These are phyloP conservation scores for Rhynchosporium agropyri DNA, from an alignment of 2,329 filamentous ascomycete genomes.

Conservation along the genomic window DNA sequence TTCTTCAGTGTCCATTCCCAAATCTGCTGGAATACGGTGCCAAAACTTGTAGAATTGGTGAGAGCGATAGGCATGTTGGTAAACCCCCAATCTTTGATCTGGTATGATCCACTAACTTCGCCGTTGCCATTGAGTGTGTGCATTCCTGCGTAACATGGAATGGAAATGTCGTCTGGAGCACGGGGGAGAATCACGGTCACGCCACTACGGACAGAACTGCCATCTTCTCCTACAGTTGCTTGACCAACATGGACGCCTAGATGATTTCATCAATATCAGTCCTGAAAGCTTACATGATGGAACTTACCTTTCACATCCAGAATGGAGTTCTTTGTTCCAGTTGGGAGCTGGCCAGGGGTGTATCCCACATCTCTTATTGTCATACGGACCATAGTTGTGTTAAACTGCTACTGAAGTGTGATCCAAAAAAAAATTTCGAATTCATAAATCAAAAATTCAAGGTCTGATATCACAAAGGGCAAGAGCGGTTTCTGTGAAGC, in stretches of 20 bases:
- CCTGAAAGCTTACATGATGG: neutral
- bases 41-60: constrained; percentile 46
- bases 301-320: constrained; percentile 37
- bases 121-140: constrained; percentile 41
- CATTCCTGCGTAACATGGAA: constrained; percentile 40
- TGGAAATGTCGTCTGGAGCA: constrained; percentile 35
- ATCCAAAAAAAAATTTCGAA: neutral
- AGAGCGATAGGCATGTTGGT: constrained; percentile 43
- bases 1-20: constrained; percentile 37
- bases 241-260: constrained; percentile 40
- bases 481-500: no score
- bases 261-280: neutral
- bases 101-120: constrained; percentile 39
- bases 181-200: constrained; percentile 41
- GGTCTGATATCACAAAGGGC: no score
- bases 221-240: constrained; percentile 37
- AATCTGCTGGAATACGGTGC: constrained; percentile 41
- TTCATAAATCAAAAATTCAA: no score
- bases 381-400: constrained; percentile 27
- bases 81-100: constrained; percentile 41
- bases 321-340: constrained; percentile 40
- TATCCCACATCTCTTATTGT: constrained; percentile 39
- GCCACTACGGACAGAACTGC: constrained; percentile 35
- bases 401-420: neutral
- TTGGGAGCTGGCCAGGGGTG: constrained; percentile 34